A percentile compares a stretch with the other conserved stretches of the same genome.
Conservation (phyloP, 1,284 basidiomycete species). For the Moesziomyces sp. region DNA sequence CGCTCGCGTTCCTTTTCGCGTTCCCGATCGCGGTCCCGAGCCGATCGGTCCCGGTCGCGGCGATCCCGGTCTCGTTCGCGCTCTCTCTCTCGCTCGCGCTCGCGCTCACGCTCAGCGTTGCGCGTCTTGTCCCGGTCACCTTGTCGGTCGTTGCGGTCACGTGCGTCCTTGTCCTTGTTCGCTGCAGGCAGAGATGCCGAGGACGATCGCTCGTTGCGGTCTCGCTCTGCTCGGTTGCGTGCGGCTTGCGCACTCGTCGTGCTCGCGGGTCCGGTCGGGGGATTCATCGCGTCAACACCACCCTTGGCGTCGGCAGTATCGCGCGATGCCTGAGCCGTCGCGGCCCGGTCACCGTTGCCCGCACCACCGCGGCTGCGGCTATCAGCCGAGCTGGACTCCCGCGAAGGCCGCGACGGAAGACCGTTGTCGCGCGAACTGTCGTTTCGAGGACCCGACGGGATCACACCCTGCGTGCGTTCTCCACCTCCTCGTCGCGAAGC, state of each 20-base stretch:
- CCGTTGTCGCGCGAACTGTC: slow-evolving; percentile 15
- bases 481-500: slow-evolving; percentile 5
- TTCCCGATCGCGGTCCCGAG: slow-evolving; percentile 25
- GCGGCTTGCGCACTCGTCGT: slow-evolving; percentile 22
- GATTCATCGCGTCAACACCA: slow-evolving; percentile 20
- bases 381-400: slow-evolving; percentile 5
- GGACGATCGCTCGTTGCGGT: slow-evolving; percentile 13
- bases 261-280: slow-evolving; percentile 27
- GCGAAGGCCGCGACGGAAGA: slow-evolving; percentile 21
- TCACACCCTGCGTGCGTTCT: slow-evolving; percentile 6
- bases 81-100: slow-evolving; percentile 20
- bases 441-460: slow-evolving; percentile 20
- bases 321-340: slow-evolving; percentile 7
- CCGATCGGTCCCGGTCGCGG: slow-evolving; percentile 22
- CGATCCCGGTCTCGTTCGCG: slow-evolving; percentile 21
- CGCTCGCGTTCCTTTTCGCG: slow-evolving; percentile 11
- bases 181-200: slow-evolving; percentile 10
- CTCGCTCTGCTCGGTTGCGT: slow-evolving; percentile 26
- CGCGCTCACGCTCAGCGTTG: slow-evolving; percentile 21
- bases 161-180: slow-evolving; percentile 24
- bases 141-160: slow-evolving; percentile 23
- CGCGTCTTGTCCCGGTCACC: slow-evolving; percentile 28
- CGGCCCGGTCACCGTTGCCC: slow-evolving; percentile 12
- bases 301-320: slow-evolving; percentile 10
- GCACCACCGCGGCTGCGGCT: slow-evolving; percentile 13